Evolutionary conservation across 192 early-diverging fungal genomes (phyloP).

Genomic region (Linnemannia zychae): DNA sequence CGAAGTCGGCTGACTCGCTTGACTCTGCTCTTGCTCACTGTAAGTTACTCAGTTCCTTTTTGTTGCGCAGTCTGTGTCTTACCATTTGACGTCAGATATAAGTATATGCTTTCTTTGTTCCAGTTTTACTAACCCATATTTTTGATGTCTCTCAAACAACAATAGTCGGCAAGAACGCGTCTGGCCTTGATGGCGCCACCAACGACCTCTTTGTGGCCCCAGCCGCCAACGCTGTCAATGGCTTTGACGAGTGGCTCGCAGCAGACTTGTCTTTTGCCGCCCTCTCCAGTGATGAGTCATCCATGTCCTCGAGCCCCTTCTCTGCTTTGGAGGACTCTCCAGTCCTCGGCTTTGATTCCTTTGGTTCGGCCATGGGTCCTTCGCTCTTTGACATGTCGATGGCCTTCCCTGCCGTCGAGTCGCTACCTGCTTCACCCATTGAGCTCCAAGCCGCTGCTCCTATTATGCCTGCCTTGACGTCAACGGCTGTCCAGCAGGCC

Average conservation of each 20-base stretch:
- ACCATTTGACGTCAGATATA: not conserved
- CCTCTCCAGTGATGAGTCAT: slow-evolving; percentile 42
- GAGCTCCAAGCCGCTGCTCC: slow-evolving; percentile 1
- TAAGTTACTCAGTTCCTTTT: slow-evolving; percentile 13
- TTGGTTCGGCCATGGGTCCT: slow-evolving; percentile 20
- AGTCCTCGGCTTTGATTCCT: slow-evolving; percentile 51
- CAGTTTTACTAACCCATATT: not conserved
- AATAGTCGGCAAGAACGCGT: slow-evolving; percentile 44
- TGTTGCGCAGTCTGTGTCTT: not conserved
- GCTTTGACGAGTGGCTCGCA: slow-evolving; percentile 55
- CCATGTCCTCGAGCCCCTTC: slow-evolving; percentile 47
- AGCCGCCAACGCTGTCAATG: slow-evolving; percentile 19
- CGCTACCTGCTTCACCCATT: not conserved
- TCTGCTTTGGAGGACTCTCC: slow-evolving; percentile 47
- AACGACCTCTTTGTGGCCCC: slow-evolving; percentile 29
- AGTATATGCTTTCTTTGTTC: not conserved
- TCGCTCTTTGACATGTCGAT: slow-evolving; percentile 49
- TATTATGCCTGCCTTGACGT: slow-evolving; percentile 24
- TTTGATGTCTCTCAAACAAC: not conserved
- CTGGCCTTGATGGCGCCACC: not conserved
- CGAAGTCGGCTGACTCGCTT: slow-evolving; percentile 48
- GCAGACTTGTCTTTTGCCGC: slow-evolving; percentile 34
- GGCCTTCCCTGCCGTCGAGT: slow-evolving; percentile 2
- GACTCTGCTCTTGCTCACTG: slow-evolving; percentile 54
- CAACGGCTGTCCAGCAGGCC: slow-evolving; percentile 53